Evolutionary conservation across 148 eudicot genomes (phyloP).

Genomic region (Heliamphora exappendiculata): DNA sequence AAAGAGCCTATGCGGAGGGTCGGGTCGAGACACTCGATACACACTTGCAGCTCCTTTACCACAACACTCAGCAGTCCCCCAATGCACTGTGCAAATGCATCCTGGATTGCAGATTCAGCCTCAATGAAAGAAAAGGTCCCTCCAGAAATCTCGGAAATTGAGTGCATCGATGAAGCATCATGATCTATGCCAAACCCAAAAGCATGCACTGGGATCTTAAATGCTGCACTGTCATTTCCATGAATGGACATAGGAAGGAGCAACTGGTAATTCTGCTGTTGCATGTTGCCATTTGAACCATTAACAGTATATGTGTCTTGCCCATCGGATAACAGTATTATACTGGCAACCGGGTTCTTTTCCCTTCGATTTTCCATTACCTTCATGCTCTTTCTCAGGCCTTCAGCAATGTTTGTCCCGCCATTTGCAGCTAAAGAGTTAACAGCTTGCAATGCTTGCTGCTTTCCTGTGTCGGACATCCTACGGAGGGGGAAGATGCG

Average conservation of each 20-base stretch:
- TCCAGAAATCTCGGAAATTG: slow-evolving; percentile 70
- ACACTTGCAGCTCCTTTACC: slow-evolving; percentile 57
- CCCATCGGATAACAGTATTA: slow-evolving; percentile 83
- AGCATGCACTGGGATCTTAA: slow-evolving; percentile 70
- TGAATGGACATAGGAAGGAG: slow-evolving; percentile 56
- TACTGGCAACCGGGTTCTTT: slow-evolving; percentile 69
- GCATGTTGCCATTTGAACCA: slow-evolving; percentile 25
- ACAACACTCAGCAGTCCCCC: slow-evolving; percentile 86
- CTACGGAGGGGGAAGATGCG: slow-evolving; percentile 69
- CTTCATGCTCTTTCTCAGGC: slow-evolving; percentile 65
- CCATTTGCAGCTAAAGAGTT: slow-evolving; percentile 67
- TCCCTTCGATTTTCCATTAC: slow-evolving; percentile 67
- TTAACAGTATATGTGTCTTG: slow-evolving; percentile 64
- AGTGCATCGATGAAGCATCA: slow-evolving; percentile 71
- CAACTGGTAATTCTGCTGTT: slow-evolving; percentile 33
- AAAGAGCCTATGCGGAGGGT: slow-evolving; percentile 33
- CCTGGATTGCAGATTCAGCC: slow-evolving; percentile 68
- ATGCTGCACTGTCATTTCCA: slow-evolving; percentile 28
- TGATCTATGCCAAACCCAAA: slow-evolving; percentile 87
- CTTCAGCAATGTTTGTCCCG: slow-evolving; percentile 88
- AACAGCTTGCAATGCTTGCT: slow-evolving; percentile 65
- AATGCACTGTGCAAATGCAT: slow-evolving; percentile 92
- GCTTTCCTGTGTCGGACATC: slow-evolving; percentile 62
- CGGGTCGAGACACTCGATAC: slow-evolving; percentile 45
- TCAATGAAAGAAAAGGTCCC: slow-evolving; percentile 91